A percentile compares a stretch with the other conserved stretches of the same genome.
phyloP scores from a whole-genome alignment of 441 rosid species.

The Croton laevigatus region DNA sequence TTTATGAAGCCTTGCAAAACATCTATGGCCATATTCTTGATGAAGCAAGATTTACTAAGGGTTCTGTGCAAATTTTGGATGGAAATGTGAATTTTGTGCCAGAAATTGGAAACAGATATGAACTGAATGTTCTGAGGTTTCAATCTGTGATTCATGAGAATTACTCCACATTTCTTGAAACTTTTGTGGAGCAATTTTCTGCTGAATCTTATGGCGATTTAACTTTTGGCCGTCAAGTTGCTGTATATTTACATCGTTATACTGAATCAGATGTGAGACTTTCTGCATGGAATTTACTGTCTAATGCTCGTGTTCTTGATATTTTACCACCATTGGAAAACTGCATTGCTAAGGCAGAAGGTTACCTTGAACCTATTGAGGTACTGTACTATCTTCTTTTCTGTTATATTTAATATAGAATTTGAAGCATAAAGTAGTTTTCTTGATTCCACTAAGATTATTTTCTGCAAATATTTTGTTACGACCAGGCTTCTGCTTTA shows the following conservation, averaged over 20 bases:
- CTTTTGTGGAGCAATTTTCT: conserved; percentile 81
- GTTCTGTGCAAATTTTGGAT: conserved; percentile 15
- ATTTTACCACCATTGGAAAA: conserved; percentile 74
- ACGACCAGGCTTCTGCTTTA: not conserved
- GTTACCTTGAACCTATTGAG: conserved; percentile 89
- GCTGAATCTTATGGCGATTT: conserved; percentile 86
- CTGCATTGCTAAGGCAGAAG: conserved; percentile 60
- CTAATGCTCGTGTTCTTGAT: conserved; percentile 72
- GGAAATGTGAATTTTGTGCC: conserved; percentile 16
- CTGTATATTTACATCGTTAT: conserved; percentile 63
- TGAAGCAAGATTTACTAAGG: conserved; percentile 33
- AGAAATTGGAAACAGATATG: conserved; percentile 22
- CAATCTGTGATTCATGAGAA: conserved; percentile 72
- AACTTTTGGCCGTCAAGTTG: conserved; percentile 74
- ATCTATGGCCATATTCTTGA: conserved; percentile 65
- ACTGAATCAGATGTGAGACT: conserved; percentile 65
- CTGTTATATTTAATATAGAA: no score
- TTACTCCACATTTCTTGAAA: conserved; percentile 70
- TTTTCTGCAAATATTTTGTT: no score
- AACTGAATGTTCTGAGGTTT: conserved; percentile 52
- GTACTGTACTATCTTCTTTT: conserved; percentile 28
- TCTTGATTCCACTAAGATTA: no score
- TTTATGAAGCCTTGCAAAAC: conserved; percentile 71
- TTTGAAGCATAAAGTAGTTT: no score
- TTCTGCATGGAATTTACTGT: conserved; percentile 67